Evolutionary conservation across 208 protist species (phyloP), one percentile per base, ranked within the genome.

Genomic region (Endotrypanum monterogeii): DNA sequence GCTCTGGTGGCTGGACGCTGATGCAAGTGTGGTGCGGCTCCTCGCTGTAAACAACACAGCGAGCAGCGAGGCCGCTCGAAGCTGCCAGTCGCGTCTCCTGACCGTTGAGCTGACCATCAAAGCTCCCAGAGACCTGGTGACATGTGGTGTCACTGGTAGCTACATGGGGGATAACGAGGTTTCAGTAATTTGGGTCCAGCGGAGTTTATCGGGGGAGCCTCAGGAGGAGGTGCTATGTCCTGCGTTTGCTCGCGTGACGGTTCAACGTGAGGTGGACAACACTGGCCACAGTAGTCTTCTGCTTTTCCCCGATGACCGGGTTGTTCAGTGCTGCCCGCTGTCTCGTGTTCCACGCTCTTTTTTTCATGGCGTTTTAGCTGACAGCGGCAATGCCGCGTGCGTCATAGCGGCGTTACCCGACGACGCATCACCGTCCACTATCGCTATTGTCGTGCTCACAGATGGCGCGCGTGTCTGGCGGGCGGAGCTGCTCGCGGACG

Each of bases 1-100:
- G 30, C 75, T 88, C 39, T 94, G 90, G 90, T 94, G 90, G 90
- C 72, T 94, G 8, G 90, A 92, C 57, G 80, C 76, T 35, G 88
- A 89, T 23, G 48, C 44, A 39, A 66, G 46, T 50, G 77, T 73
- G 37, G 78, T 95, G 28, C 91, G 88, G 41, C 75, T 96, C 35
- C 70, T 94, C 20, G 73, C 84, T 11, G 81, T 88, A 39, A 90
- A 90, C 70, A 63, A 88, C 67, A 58, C 62, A 65, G 58, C 71
- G 39, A 89, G 80, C 67, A 84, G 76, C 18, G 51, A 62, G 25
- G 85, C 78, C 25, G 82, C 83, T 28, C 80, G 82, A 39, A 80
- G 82, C 71, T 83, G 83, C 50, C 83, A 87, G 63, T 84, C 81
- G 1, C 89, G 89, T 14, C 76, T 92, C 61, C 71, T 96, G 57